Conservation (phyloP, 2,329 filamentous ascomycete species). For the Colletotrichum paranaense region DNA sequence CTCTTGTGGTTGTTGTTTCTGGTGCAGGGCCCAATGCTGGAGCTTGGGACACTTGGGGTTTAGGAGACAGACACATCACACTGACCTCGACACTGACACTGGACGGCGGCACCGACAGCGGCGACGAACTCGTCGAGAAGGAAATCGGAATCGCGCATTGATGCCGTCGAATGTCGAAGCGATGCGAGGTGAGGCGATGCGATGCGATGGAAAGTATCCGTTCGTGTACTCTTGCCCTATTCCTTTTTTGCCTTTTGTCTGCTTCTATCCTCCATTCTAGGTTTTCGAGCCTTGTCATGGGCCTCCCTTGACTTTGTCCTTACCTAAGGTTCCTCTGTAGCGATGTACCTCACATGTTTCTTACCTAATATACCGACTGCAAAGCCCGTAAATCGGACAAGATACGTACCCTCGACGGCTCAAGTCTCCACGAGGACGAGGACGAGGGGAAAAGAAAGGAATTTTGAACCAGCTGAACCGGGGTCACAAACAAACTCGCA, state of each 20-base stretch:
- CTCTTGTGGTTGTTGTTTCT: background rate
- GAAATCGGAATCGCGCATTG: background rate
- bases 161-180: background rate
- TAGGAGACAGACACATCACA: background rate
- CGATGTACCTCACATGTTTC: background rate
- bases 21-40: conserved; percentile 7
- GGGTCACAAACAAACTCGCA: background rate
- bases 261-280: background rate
- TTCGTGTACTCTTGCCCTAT: background rate
- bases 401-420: background rate
- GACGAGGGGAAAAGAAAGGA: background rate
- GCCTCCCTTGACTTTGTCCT: background rate
- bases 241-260: background rate
- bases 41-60: background rate
- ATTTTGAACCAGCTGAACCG: background rate
- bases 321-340: background rate
- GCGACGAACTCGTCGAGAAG: conserved; percentile 9
- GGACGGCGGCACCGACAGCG: background rate
- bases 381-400: conserved; percentile 14
- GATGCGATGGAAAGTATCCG: background rate
- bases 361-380: conserved; percentile 2
- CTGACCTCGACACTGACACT: background rate
- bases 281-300: background rate
- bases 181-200: background rate
- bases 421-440: background rate